Conservation (phyloP, 371 early-diverging fungal genomes). For the Zopfochytrium polystomum region DNA sequence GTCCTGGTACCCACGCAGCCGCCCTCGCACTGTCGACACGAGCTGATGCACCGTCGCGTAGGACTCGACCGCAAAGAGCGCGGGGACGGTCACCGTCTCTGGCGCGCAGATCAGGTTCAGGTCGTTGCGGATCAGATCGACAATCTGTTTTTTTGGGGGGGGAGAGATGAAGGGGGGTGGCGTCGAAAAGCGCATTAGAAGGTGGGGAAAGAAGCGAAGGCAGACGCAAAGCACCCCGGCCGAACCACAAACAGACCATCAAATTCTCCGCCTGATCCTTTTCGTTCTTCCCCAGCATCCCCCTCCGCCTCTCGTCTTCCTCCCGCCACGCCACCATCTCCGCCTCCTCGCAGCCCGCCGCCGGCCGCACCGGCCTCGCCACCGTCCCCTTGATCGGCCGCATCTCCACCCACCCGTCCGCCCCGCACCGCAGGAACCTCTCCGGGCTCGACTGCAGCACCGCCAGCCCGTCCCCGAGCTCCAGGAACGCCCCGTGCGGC, state of each 20-base stretch:
- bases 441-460: constrained; percentile 79
- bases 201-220: too few relatives aligned
- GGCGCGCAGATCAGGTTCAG: constrained; percentile 65
- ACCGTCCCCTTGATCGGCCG: constrained; percentile 96
- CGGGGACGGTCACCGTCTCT: constrained; percentile 71
- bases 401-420: constrained; percentile 70
- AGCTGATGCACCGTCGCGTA: constrained; percentile 92
- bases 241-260: constrained; percentile 62
- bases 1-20: too few relatives aligned
- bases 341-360: constrained; percentile 23
- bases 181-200: too few relatives aligned
- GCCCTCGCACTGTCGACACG: constrained; percentile 79
- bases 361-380: constrained; percentile 35
- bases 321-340: constrained; percentile 12
- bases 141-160: constrained; percentile 81
- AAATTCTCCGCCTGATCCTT: constrained; percentile 95
- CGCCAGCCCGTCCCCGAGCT: constrained; percentile 30
- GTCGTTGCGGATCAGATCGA: constrained; percentile 94
- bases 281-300: constrained; percentile 62
- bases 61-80: constrained; percentile 84
- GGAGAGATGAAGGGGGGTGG: too few relatives aligned
- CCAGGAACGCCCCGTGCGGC: constrained; percentile 77
- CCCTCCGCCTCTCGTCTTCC: constrained; percentile 53
- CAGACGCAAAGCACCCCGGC: background rate
- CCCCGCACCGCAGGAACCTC: constrained; percentile 68